phyloP scores from a whole-genome alignment of 2,329 filamentous ascomycete species.

The Penicillium sp. region DNA sequence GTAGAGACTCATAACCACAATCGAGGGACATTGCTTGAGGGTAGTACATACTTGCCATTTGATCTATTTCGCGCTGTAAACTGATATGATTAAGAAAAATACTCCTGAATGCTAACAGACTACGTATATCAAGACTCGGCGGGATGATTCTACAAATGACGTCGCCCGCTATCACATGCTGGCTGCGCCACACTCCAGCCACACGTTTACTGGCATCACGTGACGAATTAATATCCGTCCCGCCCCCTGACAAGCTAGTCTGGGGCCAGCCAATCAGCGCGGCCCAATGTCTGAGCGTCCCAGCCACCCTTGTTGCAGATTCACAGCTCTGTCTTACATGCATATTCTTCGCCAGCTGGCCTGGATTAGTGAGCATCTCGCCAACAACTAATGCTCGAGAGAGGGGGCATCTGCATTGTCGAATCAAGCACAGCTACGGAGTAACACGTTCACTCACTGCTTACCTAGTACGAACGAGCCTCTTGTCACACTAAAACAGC shows the following conservation, averaged over 20 bases:
- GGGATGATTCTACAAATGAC: conserved; percentile 1
- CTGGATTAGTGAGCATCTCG: neutral
- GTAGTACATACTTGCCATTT: conserved; percentile 9
- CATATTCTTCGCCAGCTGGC: conserved; percentile 9
- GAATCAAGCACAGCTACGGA: neutral
- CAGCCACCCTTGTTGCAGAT: conserved; percentile 3
- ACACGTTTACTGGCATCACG: neutral
- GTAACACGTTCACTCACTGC: neutral
- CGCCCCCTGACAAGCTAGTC: conserved; percentile 6
- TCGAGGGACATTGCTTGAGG: neutral
- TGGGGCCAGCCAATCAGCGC: neutral
- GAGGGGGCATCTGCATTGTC: neutral
- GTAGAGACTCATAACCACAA: neutral
- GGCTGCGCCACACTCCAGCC: conserved; percentile 12
- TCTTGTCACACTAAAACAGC: neutral
- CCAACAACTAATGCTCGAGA: neutral
- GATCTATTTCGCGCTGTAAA: neutral
- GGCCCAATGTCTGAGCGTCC: neutral
- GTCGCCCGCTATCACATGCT: conserved; percentile 10
- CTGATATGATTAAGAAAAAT: neutral
- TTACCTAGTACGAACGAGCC: neutral
- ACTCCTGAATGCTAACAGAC: neutral
- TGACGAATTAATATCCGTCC: neutral
- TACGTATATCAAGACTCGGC: too few species aligned
- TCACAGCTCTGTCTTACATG: conserved; percentile 8